phyloP scores from a whole-genome alignment of 169 alveolate species.

The Theileria luwenshuni region DNA sequence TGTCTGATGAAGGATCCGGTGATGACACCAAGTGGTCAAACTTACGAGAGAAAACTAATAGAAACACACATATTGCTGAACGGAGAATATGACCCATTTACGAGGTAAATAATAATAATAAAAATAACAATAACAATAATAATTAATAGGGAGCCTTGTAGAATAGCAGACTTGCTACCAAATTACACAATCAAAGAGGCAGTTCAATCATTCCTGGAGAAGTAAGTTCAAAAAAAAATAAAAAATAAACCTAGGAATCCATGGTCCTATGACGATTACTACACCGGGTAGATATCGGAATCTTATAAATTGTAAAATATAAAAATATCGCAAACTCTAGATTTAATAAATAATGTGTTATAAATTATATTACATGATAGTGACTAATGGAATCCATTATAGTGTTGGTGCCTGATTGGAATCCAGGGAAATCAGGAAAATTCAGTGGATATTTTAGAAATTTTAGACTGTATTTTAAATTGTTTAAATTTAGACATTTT shows the following conservation, averaged over 20 bases:
- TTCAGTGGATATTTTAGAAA: no score
- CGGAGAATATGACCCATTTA: conserved; percentile 83
- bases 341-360: no score
- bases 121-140: background rate
- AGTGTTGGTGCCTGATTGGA: no score
- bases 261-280: conserved; percentile 64
- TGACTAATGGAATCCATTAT: no score
- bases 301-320: background rate
- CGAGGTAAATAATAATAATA: conserved; percentile 62
- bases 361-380: no score
- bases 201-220: conserved; percentile 74
- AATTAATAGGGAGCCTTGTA: conserved; percentile 70
- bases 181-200: conserved; percentile 84
- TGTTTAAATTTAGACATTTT: no score
- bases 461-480: no score
- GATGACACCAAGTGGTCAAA: conserved; percentile 83
- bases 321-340: no score
- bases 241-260: conserved; percentile 47
- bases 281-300: background rate
- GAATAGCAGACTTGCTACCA: conserved; percentile 64
- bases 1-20: conserved; percentile 86
- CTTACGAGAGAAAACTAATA: conserved; percentile 79
- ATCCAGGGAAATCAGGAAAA: no score
- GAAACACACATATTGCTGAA: conserved; percentile 79
- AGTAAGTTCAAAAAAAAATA: background rate